Evolutionary conservation across 2,329 filamentous ascomycete genomes (phyloP), one percentile per base, ranked within the genome.

Genomic region (Epichloe gansuensis): DNA sequence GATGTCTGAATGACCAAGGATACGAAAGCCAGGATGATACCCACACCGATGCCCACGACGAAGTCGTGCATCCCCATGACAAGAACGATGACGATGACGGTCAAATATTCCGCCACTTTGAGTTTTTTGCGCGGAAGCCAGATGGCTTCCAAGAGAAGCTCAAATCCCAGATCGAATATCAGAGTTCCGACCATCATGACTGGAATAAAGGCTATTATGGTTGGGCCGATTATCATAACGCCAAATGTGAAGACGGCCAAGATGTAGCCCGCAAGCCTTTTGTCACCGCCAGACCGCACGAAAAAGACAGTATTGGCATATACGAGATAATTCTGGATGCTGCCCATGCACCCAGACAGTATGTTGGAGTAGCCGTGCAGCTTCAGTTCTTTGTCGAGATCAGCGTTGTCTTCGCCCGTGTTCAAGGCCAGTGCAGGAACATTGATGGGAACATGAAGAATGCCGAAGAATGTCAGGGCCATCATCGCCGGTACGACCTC

Each of bases 21-120:
- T 25, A 94, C 78, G 63, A 95, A 97, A 0, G 93, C 93, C 44
- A 98, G 74, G 2, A 95, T 76, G 51, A 98, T 95, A 4, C 93
- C 93, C 34, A 95, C 80, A 11, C 93, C 82, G 44, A 98, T 96
- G 21, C 93, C 93, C 31, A 89, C 81, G 4, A 98, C 93, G 63
- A 98, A 98, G 67, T 98, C 93, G 69, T 95, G 91, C 9, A 89
- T 82, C 2, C 93, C 93, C 93, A 98, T 98, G 40, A 95, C 88
- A 21, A 96, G 72, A 1, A 96, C 89, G 57, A 97, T 97, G 39
- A 82, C 81, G 52, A 95, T 72, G 45, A 95, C 87, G 6, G 93
- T 98, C 36, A 93, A 65, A 65, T 95, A 98, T 64, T 98, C 93
- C 12, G 91, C 80, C 50, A 78, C 72, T 64, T 94, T 88, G 39